Evolutionary conservation across 345 rosid species (phyloP).

Genomic region (Abelmoschus esculentus): DNA sequence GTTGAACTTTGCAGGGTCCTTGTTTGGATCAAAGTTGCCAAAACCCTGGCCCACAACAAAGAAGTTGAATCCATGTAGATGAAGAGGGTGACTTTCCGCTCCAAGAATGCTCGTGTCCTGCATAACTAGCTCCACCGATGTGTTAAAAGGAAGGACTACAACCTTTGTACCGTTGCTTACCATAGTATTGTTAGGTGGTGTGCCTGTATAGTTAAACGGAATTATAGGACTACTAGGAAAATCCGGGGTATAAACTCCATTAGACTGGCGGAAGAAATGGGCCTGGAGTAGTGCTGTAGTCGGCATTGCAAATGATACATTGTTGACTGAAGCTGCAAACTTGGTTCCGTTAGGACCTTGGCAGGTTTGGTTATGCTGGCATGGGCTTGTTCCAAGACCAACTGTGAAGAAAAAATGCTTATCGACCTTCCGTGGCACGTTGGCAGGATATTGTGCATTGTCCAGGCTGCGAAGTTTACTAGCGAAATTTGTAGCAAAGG

Average conservation of each 20-base stretch:
- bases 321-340: slow-evolving; percentile 59
- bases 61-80: slow-evolving; percentile 67
- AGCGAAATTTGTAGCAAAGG: slow-evolving; percentile 38
- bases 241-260: slow-evolving; percentile 37
- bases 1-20: slow-evolving; percentile 54
- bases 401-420: slow-evolving; percentile 43
- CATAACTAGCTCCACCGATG: slow-evolving; percentile 53
- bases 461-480: slow-evolving; percentile 43
- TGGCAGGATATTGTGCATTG: slow-evolving; percentile 38
- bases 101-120: slow-evolving; percentile 69
- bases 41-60: slow-evolving; percentile 62
- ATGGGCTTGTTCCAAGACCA: slow-evolving; percentile 50
- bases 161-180: slow-evolving; percentile 52
- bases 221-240: slow-evolving; percentile 37
- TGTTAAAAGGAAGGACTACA: slow-evolving; percentile 48
- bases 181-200: slow-evolving; percentile 52
- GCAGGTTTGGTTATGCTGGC: slow-evolving; percentile 45
- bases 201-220: slow-evolving; percentile 56
- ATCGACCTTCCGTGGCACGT: slow-evolving; percentile 47
- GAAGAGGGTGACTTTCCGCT: slow-evolving; percentile 72
- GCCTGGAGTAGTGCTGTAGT: slow-evolving; percentile 59
- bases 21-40: slow-evolving; percentile 48
- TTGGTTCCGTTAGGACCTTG: slow-evolving; percentile 62
- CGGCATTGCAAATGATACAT: slow-evolving; percentile 51
- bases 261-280: slow-evolving; percentile 40